These are phyloP conservation scores for Artomyces pyxidatus DNA, from an alignment of 768 basidiomycete species.

Conservation along the genomic window DNA sequence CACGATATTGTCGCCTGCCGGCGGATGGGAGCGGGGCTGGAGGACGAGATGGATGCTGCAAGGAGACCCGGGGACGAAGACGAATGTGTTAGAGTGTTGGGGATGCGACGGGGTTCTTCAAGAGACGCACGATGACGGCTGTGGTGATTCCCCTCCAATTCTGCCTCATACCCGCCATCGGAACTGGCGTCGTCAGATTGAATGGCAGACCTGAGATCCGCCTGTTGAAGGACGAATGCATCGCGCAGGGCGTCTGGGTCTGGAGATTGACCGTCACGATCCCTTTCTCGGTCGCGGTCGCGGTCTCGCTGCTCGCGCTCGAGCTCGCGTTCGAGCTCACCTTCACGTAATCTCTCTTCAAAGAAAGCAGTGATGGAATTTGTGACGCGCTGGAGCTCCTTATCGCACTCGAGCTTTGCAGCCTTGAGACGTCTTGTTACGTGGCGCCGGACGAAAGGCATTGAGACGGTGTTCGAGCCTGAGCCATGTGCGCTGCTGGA, in stretches of 20 bases:
- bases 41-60: slow-evolving; percentile 60
- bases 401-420: slow-evolving; percentile 95
- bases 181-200: slow-evolving; percentile 69
- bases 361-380: slow-evolving; percentile 92
- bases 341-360: slow-evolving; percentile 80
- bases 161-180: slow-evolving; percentile 79
- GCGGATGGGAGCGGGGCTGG: slow-evolving; percentile 63
- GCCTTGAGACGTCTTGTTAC: slow-evolving; percentile 88
- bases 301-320: slow-evolving; percentile 40
- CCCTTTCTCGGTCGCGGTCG: slow-evolving; percentile 39
- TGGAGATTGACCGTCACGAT: slow-evolving; percentile 41
- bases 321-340: slow-evolving; percentile 57
- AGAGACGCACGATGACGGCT: slow-evolving; percentile 70
- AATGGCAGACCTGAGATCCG: slow-evolving; percentile 46
- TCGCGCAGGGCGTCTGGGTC: slow-evolving; percentile 40
- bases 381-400: slow-evolving; percentile 89
- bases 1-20: slow-evolving; percentile 58
- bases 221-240: slow-evolving; percentile 49
- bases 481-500: slow-evolving; percentile 34
- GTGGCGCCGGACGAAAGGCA: slow-evolving; percentile 90
- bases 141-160: slow-evolving; percentile 53
- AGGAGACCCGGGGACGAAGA: slow-evolving; percentile 47
- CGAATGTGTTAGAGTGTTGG: slow-evolving; percentile 43
- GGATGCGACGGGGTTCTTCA: slow-evolving; percentile 30
- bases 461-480: slow-evolving; percentile 71